Percentiles rank a stretch among this genome's conserved stretches.
phyloP scores from a whole-genome alignment of 163 green algal genomes.

The Prototheca cutis region DNA sequence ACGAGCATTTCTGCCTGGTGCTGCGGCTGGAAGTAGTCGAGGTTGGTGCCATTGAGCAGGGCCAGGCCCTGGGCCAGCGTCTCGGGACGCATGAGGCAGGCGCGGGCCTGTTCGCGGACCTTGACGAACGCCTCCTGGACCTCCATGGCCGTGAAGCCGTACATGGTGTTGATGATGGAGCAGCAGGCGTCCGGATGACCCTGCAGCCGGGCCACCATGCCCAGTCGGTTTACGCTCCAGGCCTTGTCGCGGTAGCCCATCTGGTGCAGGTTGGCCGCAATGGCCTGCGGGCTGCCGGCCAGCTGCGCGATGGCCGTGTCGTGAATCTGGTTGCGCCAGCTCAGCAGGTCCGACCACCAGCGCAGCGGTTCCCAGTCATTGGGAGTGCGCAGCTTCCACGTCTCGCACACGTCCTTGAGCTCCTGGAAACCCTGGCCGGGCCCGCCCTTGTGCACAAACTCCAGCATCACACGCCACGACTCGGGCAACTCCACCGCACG shows the following conservation, averaged over 20 bases:
- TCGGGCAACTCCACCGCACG: slow-evolving; percentile 89
- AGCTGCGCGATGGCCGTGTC: slow-evolving; percentile 80
- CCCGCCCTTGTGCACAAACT: slow-evolving; percentile 23
- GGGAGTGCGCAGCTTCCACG: slow-evolving; percentile 85
- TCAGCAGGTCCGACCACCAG: slow-evolving; percentile 83
- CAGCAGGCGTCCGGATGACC: slow-evolving; percentile 62
- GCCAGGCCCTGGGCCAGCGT: slow-evolving; percentile 71
- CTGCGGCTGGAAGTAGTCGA: slow-evolving; percentile 88
- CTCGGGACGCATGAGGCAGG: slow-evolving; percentile 60
- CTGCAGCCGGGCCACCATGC: slow-evolving; percentile 64
- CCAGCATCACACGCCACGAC: slow-evolving; percentile 45
- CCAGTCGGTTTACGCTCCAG: slow-evolving; percentile 92
- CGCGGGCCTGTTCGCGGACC: slow-evolving; percentile 59
- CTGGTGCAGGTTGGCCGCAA: slow-evolving; percentile 59
- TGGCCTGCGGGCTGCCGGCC: slow-evolving; percentile 39
- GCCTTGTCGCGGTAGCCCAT: slow-evolving; percentile 88
- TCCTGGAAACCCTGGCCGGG: slow-evolving; percentile 34
- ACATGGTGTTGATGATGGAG: slow-evolving; percentile 82
- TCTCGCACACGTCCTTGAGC: slow-evolving; percentile 80
- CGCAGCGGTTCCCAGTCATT: slow-evolving; percentile 89
- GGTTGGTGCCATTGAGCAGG: slow-evolving; percentile 85
- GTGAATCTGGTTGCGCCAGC: slow-evolving; percentile 95
- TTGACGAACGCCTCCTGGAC: slow-evolving; percentile 95
- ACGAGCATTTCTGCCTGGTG: slow-evolving; percentile 92
- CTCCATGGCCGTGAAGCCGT: slow-evolving; percentile 94